Evolutionary conservation across 1,284 basidiomycete species (phyloP), one percentile per base, ranked within the genome.

Genomic region (Marasmius tenuissimus): DNA sequence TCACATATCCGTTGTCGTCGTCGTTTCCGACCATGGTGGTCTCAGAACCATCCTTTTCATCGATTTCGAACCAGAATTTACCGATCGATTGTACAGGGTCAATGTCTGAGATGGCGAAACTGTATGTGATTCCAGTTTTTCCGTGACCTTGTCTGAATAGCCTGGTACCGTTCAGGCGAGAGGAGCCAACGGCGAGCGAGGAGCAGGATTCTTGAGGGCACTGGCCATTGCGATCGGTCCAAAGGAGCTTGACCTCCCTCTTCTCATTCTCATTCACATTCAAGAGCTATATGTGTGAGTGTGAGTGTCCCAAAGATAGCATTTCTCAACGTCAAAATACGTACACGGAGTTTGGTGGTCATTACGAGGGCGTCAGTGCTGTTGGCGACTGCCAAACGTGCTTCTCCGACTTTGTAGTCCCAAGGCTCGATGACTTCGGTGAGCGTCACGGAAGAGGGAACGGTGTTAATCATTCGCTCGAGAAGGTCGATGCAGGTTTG

Each of bases 391-490:
- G 52, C 4, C 4, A 54, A n/a, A 18, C 52, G 52, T 8, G 52
- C 52, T 37, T 54, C 37, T 38, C 52, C 52, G 38, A 38, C 35
- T 37, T 54, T 54, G 52, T 54, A 54, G 20, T 54, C 52, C n/a
- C 33, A 54, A 11, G 52, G 52, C 14, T 54, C 52, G 16, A 54
- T 34, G 34, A 38, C 16, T 16, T 54, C 52, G 27, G 52, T 38
- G 34, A 54, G 52, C 1, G 52, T 54, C 27, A 66, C 63, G 33
- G n/a, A 37, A 52, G 52, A 61, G 9, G 65, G 63, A 39, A 66
- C 65, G 9, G 65, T 66, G 57, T 66, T 53, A n/a, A 64, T 58
- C 65, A 66, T 61, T 45, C 63, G 58, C 50, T 48, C 61, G 38
- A 66, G 42, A 3, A 66, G 48, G n/a, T 48, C 33, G 8, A 22